A percentile compares a stretch with the other conserved stretches of the same genome.
These are phyloP conservation scores for Microthyrium microscopicum DNA, from an alignment of 2,329 filamentous ascomycete species.

Conservation along the genomic window DNA sequence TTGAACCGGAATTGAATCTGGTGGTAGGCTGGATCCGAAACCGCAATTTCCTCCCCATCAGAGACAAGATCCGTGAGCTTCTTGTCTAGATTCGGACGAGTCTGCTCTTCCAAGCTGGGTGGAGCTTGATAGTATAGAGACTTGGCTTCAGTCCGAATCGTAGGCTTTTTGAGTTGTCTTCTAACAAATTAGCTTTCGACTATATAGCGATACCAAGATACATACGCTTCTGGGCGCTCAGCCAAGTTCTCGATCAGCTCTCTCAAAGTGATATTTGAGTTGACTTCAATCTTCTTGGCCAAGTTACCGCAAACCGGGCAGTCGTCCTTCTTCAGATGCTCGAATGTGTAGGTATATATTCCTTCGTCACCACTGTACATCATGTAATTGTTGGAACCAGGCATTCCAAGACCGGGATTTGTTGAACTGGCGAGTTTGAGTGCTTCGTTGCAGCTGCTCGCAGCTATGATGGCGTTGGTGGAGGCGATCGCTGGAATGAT, in stretches of 20 bases:
- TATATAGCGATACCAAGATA: conserved; percentile 4
- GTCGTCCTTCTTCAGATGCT: conserved; percentile 83
- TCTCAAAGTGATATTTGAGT: conserved; percentile 55
- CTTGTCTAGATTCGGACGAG: conserved; percentile 63
- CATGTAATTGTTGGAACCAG: conserved; percentile 74
- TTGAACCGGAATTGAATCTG: conserved; percentile 51
- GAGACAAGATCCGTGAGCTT: conserved; percentile 62
- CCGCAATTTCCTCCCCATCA: conserved; percentile 74
- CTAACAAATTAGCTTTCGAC: conserved; percentile 10
- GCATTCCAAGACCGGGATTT: conserved; percentile 62
- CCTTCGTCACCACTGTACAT: conserved; percentile 96
- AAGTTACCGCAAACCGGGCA: conserved; percentile 86
- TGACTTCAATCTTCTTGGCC: conserved; percentile 56
- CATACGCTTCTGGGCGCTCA: conserved; percentile 57
- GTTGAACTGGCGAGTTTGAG: conserved; percentile 79
- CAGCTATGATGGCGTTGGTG: conserved; percentile 92
- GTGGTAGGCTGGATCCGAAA: conserved; percentile 86
- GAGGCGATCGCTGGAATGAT: conserved; percentile 98
- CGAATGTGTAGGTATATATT: conserved; percentile 95
- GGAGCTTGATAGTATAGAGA: conserved; percentile 84
- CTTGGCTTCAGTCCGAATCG: conserved; percentile 62
- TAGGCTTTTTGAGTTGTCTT: conserved; percentile 78
- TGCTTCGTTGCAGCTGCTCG: conserved; percentile 90
- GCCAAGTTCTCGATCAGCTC: conserved; percentile 77
- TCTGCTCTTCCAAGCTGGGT: conserved; percentile 66